These are phyloP conservation scores for Detonula confervacea DNA, from an alignment of 352 stramenopile species.

Conservation along the genomic window DNA sequence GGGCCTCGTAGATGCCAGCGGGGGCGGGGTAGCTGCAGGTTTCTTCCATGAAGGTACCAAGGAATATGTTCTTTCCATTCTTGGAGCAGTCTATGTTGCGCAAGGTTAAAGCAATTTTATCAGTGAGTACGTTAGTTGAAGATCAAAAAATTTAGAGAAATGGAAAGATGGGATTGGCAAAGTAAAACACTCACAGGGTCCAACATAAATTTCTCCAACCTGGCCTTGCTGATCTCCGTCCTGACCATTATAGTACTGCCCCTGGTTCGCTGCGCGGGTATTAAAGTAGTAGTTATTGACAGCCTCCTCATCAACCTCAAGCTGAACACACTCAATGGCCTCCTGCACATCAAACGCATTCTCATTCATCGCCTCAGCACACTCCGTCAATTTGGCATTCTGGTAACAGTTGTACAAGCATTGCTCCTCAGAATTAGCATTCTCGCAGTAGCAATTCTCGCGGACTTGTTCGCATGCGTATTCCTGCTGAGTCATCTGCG, in stretches of 20 bases:
- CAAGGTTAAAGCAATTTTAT: no score
- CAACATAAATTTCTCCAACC: conserved; percentile 61
- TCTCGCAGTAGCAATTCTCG: conserved; percentile 69
- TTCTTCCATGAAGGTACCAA: conserved; percentile 66
- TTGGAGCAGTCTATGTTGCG: conserved; percentile 54
- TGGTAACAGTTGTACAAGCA: conserved; percentile 20
- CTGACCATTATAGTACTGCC: conserved; percentile 12
- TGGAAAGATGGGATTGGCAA: no score
- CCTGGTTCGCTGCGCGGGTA: conserved; percentile 14
- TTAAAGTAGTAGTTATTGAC: conserved; percentile 28
- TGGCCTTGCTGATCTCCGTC: conserved; percentile 18
- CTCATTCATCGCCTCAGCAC: conserved; percentile 15
- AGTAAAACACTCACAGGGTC: conserved; percentile 46
- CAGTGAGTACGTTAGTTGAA: no score
- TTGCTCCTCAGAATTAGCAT: conserved; percentile 39
- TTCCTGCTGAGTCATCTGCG: conserved; percentile 60
- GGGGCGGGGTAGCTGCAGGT: conserved; percentile 44
- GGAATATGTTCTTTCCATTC: conserved; percentile 59
- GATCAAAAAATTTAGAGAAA: no score
- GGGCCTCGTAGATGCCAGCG: conserved; percentile 45
- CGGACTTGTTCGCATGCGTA: conserved; percentile 67
- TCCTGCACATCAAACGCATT: conserved; percentile 24
- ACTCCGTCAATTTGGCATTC: conserved; percentile 36
- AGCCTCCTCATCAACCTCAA: conserved; percentile 28
- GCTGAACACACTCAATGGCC: conserved; percentile 18